These are phyloP conservation scores for Thamnidium elegans DNA, from an alignment of 192 early-diverging fungal genomes.

Conservation along the genomic window DNA sequence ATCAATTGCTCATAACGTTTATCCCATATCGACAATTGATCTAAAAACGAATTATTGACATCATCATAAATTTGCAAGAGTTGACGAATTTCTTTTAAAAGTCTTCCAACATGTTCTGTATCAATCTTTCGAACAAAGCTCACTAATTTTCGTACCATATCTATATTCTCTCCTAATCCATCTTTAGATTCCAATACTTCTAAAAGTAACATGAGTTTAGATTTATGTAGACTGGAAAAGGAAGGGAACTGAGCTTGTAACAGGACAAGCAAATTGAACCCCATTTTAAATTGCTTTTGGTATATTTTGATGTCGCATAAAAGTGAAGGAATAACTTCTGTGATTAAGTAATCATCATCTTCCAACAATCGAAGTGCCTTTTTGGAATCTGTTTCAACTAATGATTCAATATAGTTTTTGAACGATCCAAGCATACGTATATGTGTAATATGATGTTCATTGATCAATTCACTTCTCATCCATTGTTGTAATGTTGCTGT, in stretches of 20 bases:
- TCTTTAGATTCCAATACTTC: conserved; percentile 50
- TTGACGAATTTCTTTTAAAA: conserved; percentile 11
- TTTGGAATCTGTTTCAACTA: conserved; percentile 36
- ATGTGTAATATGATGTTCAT: conserved; percentile 56
- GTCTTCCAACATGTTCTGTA: conserved; percentile 5
- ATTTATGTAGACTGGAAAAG: conserved; percentile 45
- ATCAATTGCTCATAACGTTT: not conserved
- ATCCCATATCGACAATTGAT: not conserved
- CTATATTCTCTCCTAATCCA: conserved; percentile 15
- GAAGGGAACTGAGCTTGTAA: conserved; percentile 57
- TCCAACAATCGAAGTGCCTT: conserved; percentile 47
- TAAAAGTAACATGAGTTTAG: conserved; percentile 65
- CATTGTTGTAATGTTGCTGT: conserved; percentile 2
- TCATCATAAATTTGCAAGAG: not conserved
- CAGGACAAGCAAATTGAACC: conserved; percentile 53
- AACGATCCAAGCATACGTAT: conserved; percentile 73
- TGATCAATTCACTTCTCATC: conserved; percentile 29
- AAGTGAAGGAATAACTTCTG: conserved; percentile 46
- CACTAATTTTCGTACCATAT: conserved; percentile 29
- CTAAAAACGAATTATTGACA: not conserved
- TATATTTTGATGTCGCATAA: conserved; percentile 49
- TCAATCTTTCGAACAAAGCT: conserved; percentile 37
- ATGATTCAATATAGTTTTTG: conserved; percentile 49
- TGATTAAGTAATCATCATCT: conserved; percentile 59
- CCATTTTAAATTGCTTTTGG: conserved; percentile 58